Evolutionary conservation across 169 alveolate genomes (phyloP).

Genomic region (Plasmodium inui): DNA sequence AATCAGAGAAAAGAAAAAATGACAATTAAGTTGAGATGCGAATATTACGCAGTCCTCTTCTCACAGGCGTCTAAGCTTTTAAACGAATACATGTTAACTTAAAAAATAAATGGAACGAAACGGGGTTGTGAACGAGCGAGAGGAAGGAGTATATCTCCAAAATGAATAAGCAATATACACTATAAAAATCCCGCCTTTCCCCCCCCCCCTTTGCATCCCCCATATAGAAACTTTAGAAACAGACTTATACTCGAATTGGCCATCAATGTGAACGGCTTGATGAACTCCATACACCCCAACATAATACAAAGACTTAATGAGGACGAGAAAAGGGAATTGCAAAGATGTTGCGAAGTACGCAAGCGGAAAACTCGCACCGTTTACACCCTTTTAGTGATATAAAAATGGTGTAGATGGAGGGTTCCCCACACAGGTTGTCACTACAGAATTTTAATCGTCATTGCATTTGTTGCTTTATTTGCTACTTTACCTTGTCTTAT

Average conservation of each 20-base stretch:
- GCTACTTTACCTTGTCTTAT: not conserved
- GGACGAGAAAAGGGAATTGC: constrained; percentile 62
- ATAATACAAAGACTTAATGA: constrained; percentile 66
- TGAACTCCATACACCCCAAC: constrained; percentile 66
- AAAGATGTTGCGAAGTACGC: constrained; percentile 64
- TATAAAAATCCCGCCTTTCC: constrained; percentile 1
- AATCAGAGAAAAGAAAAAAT: constrained; percentile 72
- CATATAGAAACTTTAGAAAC: constrained; percentile 61
- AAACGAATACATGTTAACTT: constrained; percentile 61
- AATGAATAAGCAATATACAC: not conserved
- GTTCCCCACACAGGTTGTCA: not conserved
- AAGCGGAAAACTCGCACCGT: not conserved
- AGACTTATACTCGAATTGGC: constrained; percentile 74
- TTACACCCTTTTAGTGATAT: not conserved
- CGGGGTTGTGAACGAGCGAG: not conserved
- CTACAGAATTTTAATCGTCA: not conserved
- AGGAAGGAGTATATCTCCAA: not conserved
- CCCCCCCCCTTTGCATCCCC: not conserved
- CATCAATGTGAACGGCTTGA: constrained; percentile 67
- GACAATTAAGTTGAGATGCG: constrained; percentile 67
- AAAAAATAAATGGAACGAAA: constrained; percentile 7
- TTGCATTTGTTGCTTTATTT: not conserved
- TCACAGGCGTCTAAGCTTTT: constrained; percentile 71
- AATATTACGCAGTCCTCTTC: constrained; percentile 73
- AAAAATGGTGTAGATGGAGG: not conserved